A percentile compares a stretch with the other conserved stretches of the same genome.
These are phyloP conservation scores for Scutellaria minor DNA, from an alignment of 257 asterid species.

Conservation along the genomic window DNA sequence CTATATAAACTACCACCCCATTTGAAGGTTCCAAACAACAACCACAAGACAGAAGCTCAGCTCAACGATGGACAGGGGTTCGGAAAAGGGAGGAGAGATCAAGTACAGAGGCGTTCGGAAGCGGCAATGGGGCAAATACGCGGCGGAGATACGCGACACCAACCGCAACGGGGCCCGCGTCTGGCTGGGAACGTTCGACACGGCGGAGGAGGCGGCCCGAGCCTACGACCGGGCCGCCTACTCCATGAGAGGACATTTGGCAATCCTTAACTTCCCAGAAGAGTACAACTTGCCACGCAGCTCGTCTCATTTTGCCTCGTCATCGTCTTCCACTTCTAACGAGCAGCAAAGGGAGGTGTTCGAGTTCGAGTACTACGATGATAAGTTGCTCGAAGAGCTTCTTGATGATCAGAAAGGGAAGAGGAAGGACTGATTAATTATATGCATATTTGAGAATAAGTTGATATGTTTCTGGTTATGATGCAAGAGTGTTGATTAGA, in stretches of 20 bases:
- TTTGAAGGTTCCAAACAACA: not conserved
- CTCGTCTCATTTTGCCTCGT: constrained; percentile 43
- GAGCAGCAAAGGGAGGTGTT: constrained; percentile 39
- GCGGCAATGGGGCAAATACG: constrained; percentile 57
- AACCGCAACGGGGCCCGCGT: constrained; percentile 43
- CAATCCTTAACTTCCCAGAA: constrained; percentile 52
- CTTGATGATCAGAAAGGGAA: constrained; percentile 42
- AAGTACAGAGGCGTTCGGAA: constrained; percentile 54
- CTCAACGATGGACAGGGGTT: constrained; percentile 20
- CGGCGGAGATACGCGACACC: constrained; percentile 58
- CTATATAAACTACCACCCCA: constrained; percentile 32
- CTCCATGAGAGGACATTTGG: constrained; percentile 48
- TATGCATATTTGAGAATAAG: not conserved
- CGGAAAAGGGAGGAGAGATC: constrained; percentile 31
- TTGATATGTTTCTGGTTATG: not conserved
- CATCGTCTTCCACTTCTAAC: constrained; percentile 14
- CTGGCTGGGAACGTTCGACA: constrained; percentile 53
- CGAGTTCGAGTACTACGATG: constrained; percentile 54
- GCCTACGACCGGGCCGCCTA: constrained; percentile 56
- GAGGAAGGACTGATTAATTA: not conserved
- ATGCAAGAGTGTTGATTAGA: not conserved
- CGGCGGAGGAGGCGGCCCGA: constrained; percentile 55
- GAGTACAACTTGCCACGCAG: constrained; percentile 46
- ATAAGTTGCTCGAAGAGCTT: constrained; percentile 50
- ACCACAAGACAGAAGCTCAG: not conserved